Conservation (phyloP, 2,329 filamentous ascomycete genomes). For the Pyrenophora seminiperda region DNA sequence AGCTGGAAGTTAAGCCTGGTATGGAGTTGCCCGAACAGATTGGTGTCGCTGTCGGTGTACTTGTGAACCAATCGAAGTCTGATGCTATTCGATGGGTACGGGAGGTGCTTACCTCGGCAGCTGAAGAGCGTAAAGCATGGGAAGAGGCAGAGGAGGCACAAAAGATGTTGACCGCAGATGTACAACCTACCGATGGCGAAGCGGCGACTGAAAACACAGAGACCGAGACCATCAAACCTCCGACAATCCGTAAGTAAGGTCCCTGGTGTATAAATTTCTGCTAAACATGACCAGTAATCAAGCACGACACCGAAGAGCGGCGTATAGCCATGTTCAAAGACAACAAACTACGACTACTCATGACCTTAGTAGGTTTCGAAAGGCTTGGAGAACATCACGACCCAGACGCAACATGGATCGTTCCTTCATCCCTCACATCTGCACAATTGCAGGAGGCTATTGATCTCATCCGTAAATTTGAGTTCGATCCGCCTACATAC, state of each 20-base stretch:
- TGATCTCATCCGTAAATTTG: conserved; percentile 75
- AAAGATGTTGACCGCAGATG: conserved; percentile 46
- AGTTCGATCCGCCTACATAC: conserved; percentile 77
- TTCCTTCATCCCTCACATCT: conserved; percentile 70
- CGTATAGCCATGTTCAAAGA: conserved; percentile 85
- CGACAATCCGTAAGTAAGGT: conserved; percentile 51
- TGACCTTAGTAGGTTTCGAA: conserved; percentile 75
- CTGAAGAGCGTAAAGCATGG: conserved; percentile 77
- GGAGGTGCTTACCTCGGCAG: conserved; percentile 68
- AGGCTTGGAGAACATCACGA: conserved; percentile 71
- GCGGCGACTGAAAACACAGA: conserved; percentile 43
- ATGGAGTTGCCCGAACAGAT: conserved; percentile 71
- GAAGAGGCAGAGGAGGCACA: conserved; percentile 70
- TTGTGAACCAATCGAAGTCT: conserved; percentile 79
- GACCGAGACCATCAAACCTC: conserved; percentile 39
- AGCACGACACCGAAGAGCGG: conserved; percentile 68
- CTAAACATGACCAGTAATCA: conserved; percentile 38
- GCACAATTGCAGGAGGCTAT: conserved; percentile 69
- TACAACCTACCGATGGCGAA: conserved; percentile 29
- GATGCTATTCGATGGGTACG: conserved; percentile 84
- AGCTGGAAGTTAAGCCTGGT: conserved; percentile 79
- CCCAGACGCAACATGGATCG: conserved; percentile 75
- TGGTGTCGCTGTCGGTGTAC: conserved; percentile 75
- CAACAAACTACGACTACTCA: conserved; percentile 80
- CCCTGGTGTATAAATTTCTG: conserved; percentile 23